phyloP scores from a whole-genome alignment of 257 asterid species.

The Lithospermum erythrorhizon region DNA sequence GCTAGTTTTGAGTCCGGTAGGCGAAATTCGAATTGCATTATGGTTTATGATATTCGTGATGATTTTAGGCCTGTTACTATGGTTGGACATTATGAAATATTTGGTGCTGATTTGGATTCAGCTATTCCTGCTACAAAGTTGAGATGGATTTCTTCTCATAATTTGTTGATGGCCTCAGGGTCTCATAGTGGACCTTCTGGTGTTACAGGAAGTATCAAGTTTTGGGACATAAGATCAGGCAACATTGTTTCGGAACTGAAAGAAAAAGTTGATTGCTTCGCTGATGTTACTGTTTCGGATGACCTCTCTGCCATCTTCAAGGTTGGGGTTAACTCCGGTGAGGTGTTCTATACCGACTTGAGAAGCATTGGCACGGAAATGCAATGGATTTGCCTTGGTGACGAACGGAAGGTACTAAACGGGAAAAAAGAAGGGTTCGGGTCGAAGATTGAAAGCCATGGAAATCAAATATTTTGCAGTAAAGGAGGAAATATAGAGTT shows the following conservation, averaged over 20 bases:
- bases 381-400: slow-evolving; percentile 56
- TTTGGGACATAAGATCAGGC: slow-evolving; percentile 61
- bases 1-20: slow-evolving; percentile 86
- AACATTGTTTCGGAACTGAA: slow-evolving; percentile 43
- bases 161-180: slow-evolving; percentile 88
- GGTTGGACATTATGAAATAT: slow-evolving; percentile 72
- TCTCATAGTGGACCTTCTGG: slow-evolving; percentile 90
- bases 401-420: slow-evolving; percentile 30
- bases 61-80: slow-evolving; percentile 39
- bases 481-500: slow-evolving; percentile 49
- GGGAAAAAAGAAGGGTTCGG: slow-evolving; percentile 69
- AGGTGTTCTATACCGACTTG: slow-evolving; percentile 49
- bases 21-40: slow-evolving; percentile 76
- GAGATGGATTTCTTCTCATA: slow-evolving; percentile 57
- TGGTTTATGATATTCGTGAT: slow-evolving; percentile 53
- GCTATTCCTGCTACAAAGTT: slow-evolving; percentile 86
- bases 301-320: slow-evolving; percentile 34
- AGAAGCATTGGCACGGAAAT: slow-evolving; percentile 29
- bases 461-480: slow-evolving; percentile 54
- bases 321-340: slow-evolving; percentile 58
- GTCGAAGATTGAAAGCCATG: slow-evolving; percentile 47
- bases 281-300: slow-evolving; percentile 46
- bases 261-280: slow-evolving; percentile 54
- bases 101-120: slow-evolving; percentile 78
- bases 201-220: slow-evolving; percentile 58